phyloP scores from a whole-genome alignment of 139 green algal species.

The Dunaliella primolecta region DNA sequence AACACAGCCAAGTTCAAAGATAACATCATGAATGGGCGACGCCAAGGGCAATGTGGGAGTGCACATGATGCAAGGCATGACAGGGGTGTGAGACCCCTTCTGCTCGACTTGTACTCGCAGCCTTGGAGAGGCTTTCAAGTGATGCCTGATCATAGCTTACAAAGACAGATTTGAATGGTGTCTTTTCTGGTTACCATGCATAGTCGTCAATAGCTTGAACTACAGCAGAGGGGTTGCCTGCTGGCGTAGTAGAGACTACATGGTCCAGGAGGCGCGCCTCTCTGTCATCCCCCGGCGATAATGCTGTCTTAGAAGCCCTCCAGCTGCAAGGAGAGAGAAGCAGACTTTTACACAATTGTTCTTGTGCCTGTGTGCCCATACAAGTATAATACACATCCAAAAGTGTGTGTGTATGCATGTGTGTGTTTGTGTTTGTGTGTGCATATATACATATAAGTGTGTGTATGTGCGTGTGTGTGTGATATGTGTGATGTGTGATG shows the following conservation, averaged over 20 bases:
- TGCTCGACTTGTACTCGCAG: neutral
- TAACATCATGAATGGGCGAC: neutral
- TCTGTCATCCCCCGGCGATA: neutral
- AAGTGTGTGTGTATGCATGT: too few relatives aligned
- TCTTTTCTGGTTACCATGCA: neutral
- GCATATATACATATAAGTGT: too few relatives aligned
- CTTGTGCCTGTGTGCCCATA: too few relatives aligned
- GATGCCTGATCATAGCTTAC: neutral
- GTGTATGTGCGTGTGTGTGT: too few relatives aligned
- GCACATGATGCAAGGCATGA: neutral
- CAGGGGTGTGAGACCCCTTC: neutral
- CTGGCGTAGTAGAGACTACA: neutral
- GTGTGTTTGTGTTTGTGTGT: too few relatives aligned
- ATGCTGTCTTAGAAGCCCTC: neutral
- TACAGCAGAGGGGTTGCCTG: neutral
- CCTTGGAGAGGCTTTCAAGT: neutral
- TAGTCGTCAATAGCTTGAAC: neutral
- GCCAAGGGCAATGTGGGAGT: neutral
- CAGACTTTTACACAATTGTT: too few relatives aligned
- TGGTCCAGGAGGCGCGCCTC: neutral
- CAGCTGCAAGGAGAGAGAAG: neutral
- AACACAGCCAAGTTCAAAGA: neutral
- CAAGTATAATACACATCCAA: too few relatives aligned
- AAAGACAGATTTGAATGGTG: neutral
- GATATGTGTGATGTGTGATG: too few relatives aligned